Conservation (phyloP, 768 basidiomycete species). For the Auricularia sp. region DNA sequence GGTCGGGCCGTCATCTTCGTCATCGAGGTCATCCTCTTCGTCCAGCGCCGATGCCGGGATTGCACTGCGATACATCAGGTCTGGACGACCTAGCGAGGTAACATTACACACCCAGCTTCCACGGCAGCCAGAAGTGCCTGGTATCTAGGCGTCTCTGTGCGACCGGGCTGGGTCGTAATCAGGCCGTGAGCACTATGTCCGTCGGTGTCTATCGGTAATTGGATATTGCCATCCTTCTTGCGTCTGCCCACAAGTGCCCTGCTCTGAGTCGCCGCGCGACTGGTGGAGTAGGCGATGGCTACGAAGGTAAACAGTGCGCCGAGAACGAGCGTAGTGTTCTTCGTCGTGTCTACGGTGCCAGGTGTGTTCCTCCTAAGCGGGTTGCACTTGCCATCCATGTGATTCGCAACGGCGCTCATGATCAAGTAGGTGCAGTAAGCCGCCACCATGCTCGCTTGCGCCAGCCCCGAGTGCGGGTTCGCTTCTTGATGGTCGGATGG, state of each 20-base stretch:
- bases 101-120: slow-evolving; percentile 53
- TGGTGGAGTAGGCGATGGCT: slow-evolving; percentile 96
- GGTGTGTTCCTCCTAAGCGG: slow-evolving; percentile 55
- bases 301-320: slow-evolving; percentile 96
- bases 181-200: slow-evolving; percentile 46
- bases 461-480: slow-evolving; percentile 90
- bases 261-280: slow-evolving; percentile 90
- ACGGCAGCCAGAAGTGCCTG: slow-evolving; percentile 93
- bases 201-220: slow-evolving; percentile 45
- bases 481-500: slow-evolving; percentile 81
- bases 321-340: slow-evolving; percentile 76
- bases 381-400: slow-evolving; percentile 68
- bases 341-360: slow-evolving; percentile 47
- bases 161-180: slow-evolving; percentile 74
- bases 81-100: background rate
- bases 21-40: slow-evolving; percentile 60
- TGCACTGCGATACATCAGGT: slow-evolving; percentile 30
- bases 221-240: slow-evolving; percentile 53
- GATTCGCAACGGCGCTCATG: slow-evolving; percentile 88
- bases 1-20: slow-evolving; percentile 36
- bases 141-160: slow-evolving; percentile 80
- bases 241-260: slow-evolving; percentile 74
- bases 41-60: slow-evolving; percentile 86
- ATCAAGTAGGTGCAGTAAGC: slow-evolving; percentile 95
- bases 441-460: slow-evolving; percentile 94